phyloP scores from a whole-genome alignment of 805 yeast genomes.

The Pichia heedii region DNA sequence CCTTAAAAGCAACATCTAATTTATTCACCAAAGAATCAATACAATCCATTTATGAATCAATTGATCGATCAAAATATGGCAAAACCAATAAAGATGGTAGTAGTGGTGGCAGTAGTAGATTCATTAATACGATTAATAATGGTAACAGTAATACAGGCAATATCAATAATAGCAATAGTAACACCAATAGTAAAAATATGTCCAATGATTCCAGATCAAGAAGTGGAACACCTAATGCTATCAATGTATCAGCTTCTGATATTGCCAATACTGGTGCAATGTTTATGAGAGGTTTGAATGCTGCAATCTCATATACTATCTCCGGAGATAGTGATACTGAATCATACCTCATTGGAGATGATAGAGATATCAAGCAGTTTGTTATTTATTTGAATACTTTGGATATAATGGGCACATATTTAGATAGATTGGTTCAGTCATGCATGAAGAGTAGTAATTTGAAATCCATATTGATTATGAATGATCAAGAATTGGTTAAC shows the following conservation, averaged over 20 bases:
- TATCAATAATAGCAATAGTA: too few species aligned
- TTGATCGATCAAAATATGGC: neutral
- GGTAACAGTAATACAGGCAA: too few species aligned
- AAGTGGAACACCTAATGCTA: slow-evolving; percentile 13
- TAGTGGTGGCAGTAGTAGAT: too few species aligned
- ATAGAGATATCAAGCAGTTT: slow-evolving; percentile 39
- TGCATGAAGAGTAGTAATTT: slow-evolving; percentile 21
- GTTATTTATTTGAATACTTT: slow-evolving; percentile 67
- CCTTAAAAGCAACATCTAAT: slow-evolving; percentile 29
- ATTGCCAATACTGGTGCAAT: slow-evolving; percentile 20
- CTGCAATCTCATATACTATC: slow-evolving; percentile 28
- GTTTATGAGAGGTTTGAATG: slow-evolving; percentile 32
- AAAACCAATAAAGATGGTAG: too few species aligned
- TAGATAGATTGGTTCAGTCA: slow-evolving; percentile 42
- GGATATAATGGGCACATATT: slow-evolving; percentile 50
- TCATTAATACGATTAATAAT: too few species aligned
- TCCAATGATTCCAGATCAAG: slow-evolving; percentile 5
- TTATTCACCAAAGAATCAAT: slow-evolving; percentile 16
- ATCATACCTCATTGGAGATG: slow-evolving; percentile 20
- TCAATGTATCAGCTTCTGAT: slow-evolving; percentile 26
- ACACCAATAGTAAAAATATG: neutral
- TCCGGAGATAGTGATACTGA: slow-evolving; percentile 32
- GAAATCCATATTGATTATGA: slow-evolving; percentile 25
- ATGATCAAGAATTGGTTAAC: slow-evolving; percentile 23
- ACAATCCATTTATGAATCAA: slow-evolving; percentile 12